Percentiles rank a stretch among this genome's conserved stretches.
These are phyloP conservation scores for Aspergillus calidoustus DNA, from an alignment of 2,329 filamentous ascomycete species.

Conservation along the genomic window DNA sequence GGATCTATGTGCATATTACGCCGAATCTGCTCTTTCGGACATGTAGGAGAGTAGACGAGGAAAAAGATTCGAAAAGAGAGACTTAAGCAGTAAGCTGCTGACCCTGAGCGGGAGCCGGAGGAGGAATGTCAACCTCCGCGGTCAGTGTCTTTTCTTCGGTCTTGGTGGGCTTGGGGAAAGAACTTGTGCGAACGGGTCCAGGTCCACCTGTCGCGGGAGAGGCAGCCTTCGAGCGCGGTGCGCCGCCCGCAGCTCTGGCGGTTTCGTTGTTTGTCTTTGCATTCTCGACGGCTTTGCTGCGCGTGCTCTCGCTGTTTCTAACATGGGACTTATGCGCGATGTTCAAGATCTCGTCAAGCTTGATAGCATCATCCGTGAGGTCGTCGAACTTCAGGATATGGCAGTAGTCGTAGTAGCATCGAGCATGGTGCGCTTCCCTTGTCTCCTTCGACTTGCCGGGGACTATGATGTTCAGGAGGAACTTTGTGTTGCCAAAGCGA, in stretches of 20 bases:
- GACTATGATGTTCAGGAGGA: constrained; percentile 80
- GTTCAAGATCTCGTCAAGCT: constrained; percentile 65
- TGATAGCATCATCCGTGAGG: constrained; percentile 65
- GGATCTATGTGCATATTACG: background rate
- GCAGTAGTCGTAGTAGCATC: constrained; percentile 73
- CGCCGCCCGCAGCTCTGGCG: constrained; percentile 39
- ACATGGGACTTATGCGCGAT: constrained; percentile 33
- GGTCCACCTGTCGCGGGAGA: constrained; percentile 28
- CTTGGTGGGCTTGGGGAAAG: constrained; percentile 33
- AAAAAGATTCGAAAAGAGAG: background rate
- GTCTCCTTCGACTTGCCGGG: constrained; percentile 75
- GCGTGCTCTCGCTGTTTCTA: constrained; percentile 20
- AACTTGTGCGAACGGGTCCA: constrained; percentile 41
- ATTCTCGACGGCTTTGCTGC: constrained; percentile 37
- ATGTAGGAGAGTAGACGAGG: background rate
- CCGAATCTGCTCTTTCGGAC: constrained; percentile 5
- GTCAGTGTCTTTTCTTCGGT: constrained; percentile 23
- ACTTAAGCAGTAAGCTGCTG: constrained; percentile 29
- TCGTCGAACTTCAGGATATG: constrained; percentile 67
- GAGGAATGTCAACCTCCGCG: constrained; percentile 29
- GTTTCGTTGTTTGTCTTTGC: constrained; percentile 41
- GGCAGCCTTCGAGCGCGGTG: constrained; percentile 30
- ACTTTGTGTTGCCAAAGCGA: constrained; percentile 91
- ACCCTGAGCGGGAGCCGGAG: constrained; percentile 26
- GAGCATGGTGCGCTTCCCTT: constrained; percentile 65